phyloP scores from a whole-genome alignment of 148 eudicot genomes.

The Vaccinium vitisidaea region DNA sequence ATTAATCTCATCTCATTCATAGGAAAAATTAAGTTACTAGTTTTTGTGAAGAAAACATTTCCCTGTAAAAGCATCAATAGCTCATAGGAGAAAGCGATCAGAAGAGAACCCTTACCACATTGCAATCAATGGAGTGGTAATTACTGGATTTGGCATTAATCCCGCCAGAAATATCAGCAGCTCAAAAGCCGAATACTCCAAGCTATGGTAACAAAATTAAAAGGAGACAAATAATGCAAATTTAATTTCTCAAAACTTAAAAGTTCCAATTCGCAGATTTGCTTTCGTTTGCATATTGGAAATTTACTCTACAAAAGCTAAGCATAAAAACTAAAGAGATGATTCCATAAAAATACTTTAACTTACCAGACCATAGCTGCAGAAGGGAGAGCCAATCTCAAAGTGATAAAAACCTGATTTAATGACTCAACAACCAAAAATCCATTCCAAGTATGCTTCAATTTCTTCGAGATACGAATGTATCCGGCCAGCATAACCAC shows the following conservation, averaged over 20 bases:
- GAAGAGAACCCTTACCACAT: constrained; percentile 51
- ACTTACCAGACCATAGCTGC: constrained; percentile 87
- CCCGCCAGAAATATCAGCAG: constrained; percentile 80
- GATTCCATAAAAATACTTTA: not conserved
- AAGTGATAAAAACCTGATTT: constrained; percentile 29
- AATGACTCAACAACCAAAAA: constrained; percentile 44
- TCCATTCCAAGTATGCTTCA: constrained; percentile 60
- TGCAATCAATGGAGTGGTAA: constrained; percentile 70
- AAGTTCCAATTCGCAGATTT: too few relatives aligned
- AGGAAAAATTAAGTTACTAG: too few relatives aligned
- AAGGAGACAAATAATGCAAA: too few relatives aligned
- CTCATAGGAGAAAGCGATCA: not conserved
- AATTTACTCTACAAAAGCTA: too few relatives aligned
- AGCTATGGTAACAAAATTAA: constrained; percentile 26
- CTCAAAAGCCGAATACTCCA: constrained; percentile 93
- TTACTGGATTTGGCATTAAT: constrained; percentile 61
- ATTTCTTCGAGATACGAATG: constrained; percentile 36
- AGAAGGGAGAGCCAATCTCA: constrained; percentile 72
- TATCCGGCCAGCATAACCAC: constrained; percentile 37
- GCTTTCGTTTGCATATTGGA: too few relatives aligned
- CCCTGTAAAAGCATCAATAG: too few relatives aligned
- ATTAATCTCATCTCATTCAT: too few relatives aligned
- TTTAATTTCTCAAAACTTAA: too few relatives aligned
- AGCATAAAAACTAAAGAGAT: too few relatives aligned
- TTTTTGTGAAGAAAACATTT: too few relatives aligned